Evolutionary conservation across 2,329 filamentous ascomycete genomes (phyloP), one percentile per base, ranked within the genome.

Genomic region (Trichophyton simii): DNA sequence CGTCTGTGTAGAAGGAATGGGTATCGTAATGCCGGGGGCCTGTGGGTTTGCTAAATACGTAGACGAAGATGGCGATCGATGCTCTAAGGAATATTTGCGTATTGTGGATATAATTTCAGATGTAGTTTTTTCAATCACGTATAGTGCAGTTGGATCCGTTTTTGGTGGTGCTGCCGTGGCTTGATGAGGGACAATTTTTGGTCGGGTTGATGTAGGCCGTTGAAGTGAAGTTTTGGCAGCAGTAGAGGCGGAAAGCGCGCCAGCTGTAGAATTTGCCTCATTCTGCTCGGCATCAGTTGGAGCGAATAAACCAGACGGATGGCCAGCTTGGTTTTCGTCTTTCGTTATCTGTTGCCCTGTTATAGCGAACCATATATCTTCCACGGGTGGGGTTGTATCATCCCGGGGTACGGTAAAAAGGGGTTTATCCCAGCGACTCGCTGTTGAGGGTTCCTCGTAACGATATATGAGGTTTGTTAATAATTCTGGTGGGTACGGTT

Each of bases 401-500:
- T 79, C 76, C 66, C 78, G 80, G 4, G 82, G 79, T 1, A 86
- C 79, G 8, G 82, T 84, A 74, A 86, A 87, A 20, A 86, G 78
- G 0, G 84, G 83, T 57, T 82, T 83, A 69, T 87, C 83, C 83
- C 83, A 87, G 58, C 83, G 78, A 57, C 77, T 83, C 77, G 85
- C 82, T 42, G 81, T 83, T 68, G 82, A 84, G n/a, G 83, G 83
- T 72, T 86, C 84, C 73, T 87, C 84, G 69, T 85, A 86, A 62
- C 84, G 78, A 72, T 84, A 86, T 66, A 85, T 79, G 50, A 87
- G 79, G 67, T 86, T 86, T 64, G 83, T 78, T 66, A 86, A 83
- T 60, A 84, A 78, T 15, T 82, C 80, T 3, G 79, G 69, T 0
- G 77, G 76, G 66, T 86, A 85, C 2, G 66, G 68, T 66, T 74